Percentiles rank a stretch among this genome's conserved stretches.
These are phyloP conservation scores for Cetraspora pellucida DNA, from an alignment of 192 early-diverging fungal species.

Conservation along the genomic window DNA sequence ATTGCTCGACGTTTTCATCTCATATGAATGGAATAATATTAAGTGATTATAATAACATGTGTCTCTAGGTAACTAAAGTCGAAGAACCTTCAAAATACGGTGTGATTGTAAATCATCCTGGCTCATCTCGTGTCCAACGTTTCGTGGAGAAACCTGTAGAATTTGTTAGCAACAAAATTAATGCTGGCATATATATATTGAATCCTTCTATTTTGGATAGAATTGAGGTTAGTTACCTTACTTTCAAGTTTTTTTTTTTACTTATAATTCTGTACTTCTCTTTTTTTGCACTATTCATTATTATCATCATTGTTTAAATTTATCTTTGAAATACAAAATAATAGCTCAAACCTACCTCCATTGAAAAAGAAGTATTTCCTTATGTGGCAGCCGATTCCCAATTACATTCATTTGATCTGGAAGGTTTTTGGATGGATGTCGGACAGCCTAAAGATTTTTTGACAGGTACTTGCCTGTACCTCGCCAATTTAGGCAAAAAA, in stretches of 20 bases:
- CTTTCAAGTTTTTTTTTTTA: not conserved
- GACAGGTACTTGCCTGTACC: slow-evolving; percentile 92
- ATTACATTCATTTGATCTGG: slow-evolving; percentile 91
- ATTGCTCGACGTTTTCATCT: not conserved
- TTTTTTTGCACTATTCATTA: not conserved
- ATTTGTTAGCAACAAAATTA: slow-evolving; percentile 98
- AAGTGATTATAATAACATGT: not conserved
- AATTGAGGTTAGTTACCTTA: slow-evolving; percentile 67
- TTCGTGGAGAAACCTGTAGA: slow-evolving; percentile 98
- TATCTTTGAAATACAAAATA: not conserved
- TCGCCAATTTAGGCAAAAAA: slow-evolving; percentile 78
- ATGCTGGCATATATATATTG: slow-evolving; percentile 99
- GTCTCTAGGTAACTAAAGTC: slow-evolving; percentile 80
- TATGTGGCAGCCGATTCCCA: slow-evolving; percentile 82
- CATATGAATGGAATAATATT: not conserved
- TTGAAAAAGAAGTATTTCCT: slow-evolving; percentile 98
- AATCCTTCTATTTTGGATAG: slow-evolving; percentile 87
- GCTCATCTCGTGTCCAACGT: slow-evolving; percentile 77
- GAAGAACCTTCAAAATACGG: slow-evolving; percentile 99
- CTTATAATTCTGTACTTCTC: too few species aligned
- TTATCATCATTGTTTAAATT: not conserved
- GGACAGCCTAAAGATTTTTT: slow-evolving; percentile 99
- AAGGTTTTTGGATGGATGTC: slow-evolving; percentile 99
- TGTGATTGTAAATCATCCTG: slow-evolving; percentile 86
- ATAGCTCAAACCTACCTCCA: slow-evolving; percentile 91